Evolutionary conservation across 768 basidiomycete genomes (phyloP).

Genomic region (Megacollybia marginata): DNA sequence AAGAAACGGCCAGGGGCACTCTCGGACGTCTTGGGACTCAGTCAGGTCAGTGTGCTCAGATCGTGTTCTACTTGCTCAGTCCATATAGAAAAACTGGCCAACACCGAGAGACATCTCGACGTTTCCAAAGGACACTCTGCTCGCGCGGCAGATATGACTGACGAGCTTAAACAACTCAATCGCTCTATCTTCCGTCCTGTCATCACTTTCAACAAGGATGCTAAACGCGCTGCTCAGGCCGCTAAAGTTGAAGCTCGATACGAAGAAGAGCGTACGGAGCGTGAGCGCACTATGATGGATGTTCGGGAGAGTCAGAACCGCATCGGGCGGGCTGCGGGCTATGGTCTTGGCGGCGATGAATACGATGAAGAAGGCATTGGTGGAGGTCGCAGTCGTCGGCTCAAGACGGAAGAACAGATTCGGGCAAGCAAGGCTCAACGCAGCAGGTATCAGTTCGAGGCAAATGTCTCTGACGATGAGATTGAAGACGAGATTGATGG

Average conservation of each 20-base stretch:
- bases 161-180: conserved; percentile 91
- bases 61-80: not conserved
- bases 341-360: conserved; percentile 36
- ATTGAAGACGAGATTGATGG: conserved; percentile 90
- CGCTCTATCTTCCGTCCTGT: conserved; percentile 91
- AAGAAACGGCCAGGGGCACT: conserved; percentile 89
- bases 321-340: conserved; percentile 65
- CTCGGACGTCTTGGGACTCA: conserved; percentile 81
- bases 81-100: conserved; percentile 71
- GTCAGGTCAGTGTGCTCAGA: conserved; percentile 58
- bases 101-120: conserved; percentile 93
- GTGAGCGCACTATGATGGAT: conserved; percentile 81
- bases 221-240: conserved; percentile 83
- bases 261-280: conserved; percentile 76
- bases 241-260: conserved; percentile 79
- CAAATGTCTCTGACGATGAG: conserved; percentile 85
- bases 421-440: conserved; percentile 59
- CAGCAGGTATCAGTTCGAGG: conserved; percentile 87
- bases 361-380: conserved; percentile 34
- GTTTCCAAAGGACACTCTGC: conserved; percentile 81
- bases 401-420: conserved; percentile 44
- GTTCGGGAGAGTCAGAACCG: conserved; percentile 84
- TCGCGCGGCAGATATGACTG: conserved; percentile 86
- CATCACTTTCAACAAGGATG: conserved; percentile 88
- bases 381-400: conserved; percentile 31